These are phyloP conservation scores for Candida hispaniensis DNA, from an alignment of 805 yeast genomes.

Conservation along the genomic window DNA sequence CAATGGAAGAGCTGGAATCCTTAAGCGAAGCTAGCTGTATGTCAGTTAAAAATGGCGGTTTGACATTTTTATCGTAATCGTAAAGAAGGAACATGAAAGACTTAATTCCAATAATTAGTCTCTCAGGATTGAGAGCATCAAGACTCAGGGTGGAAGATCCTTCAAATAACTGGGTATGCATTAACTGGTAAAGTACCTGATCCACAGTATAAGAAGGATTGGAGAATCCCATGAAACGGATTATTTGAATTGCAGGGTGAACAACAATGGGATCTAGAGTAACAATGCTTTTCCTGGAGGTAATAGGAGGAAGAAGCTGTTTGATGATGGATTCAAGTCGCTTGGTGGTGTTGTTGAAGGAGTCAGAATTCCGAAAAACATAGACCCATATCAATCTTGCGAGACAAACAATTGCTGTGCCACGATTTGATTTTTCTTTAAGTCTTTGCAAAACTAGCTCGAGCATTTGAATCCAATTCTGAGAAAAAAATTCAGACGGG, in stretches of 20 bases:
- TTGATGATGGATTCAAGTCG: conserved; percentile 57
- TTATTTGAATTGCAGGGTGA: conserved; percentile 56
- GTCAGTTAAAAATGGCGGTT: conserved; percentile 68
- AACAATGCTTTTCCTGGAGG: conserved; percentile 47
- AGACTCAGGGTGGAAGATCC: conserved; percentile 35
- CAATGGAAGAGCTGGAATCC: conserved; percentile 1
- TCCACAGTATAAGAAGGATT: conserved; percentile 74
- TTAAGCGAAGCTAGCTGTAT: conserved; percentile 28
- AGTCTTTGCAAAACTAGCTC: conserved; percentile 52
- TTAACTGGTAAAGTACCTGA: conserved; percentile 59
- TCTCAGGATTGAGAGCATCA: conserved; percentile 61
- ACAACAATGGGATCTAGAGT: conserved; percentile 50
- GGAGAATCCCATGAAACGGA: conserved; percentile 69
- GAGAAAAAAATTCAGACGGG: conserved; percentile 61
- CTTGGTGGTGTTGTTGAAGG: conserved; percentile 76
- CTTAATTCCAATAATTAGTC: conserved; percentile 54
- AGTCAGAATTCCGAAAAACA: conserved; percentile 74
- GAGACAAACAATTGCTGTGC: conserved; percentile 47
- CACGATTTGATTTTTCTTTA: conserved; percentile 44
- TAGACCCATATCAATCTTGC: conserved; percentile 85
- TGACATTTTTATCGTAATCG: conserved; percentile 44
- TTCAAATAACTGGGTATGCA: conserved; percentile 31
- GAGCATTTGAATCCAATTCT: conserved; percentile 58
- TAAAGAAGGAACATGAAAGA: conserved; percentile 62
- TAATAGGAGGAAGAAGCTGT: conserved; percentile 34